Evolutionary conservation across 495 filamentous ascomycete species (phyloP).

Genomic region (Astrothelium macrocarpum): DNA sequence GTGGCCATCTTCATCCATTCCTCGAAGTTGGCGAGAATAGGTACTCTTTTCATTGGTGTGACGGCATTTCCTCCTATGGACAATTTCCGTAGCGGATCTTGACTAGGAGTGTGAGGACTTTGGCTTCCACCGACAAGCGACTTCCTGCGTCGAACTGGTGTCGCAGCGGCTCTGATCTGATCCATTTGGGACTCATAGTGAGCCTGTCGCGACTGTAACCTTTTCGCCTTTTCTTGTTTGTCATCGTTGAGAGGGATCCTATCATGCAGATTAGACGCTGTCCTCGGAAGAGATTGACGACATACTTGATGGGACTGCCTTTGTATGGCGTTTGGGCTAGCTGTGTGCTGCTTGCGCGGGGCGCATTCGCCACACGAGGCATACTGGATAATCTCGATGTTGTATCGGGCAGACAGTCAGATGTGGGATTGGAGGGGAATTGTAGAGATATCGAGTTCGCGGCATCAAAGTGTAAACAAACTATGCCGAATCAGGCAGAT

Average conservation of each 20-base stretch:
- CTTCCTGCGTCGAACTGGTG: slow-evolving; percentile 66
- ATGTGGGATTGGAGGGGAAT: no score
- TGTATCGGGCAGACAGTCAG: no score
- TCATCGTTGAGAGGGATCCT: slow-evolving; percentile 93
- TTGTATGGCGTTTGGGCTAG: slow-evolving; percentile 19
- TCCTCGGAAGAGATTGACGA: not conserved
- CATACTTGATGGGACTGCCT: slow-evolving; percentile 20
- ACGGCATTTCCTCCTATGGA: slow-evolving; percentile 59
- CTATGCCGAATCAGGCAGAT: not conserved
- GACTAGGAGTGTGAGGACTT: slow-evolving; percentile 58
- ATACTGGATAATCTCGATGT: slow-evolving; percentile 9
- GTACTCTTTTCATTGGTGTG: slow-evolving; percentile 93
- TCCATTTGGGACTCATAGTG: slow-evolving; percentile 86
- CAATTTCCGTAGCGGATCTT: slow-evolving; percentile 46
- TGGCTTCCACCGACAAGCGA: slow-evolving; percentile 53
- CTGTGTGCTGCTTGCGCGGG: slow-evolving; percentile 17
- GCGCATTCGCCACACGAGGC: slow-evolving; percentile 20
- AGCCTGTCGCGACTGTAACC: slow-evolving; percentile 77
- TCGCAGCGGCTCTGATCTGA: slow-evolving; percentile 81
- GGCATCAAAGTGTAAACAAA: not conserved
- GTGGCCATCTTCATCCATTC: slow-evolving; percentile 99
- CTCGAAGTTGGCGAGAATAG: slow-evolving; percentile 94
- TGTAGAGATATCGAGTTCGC: no score
- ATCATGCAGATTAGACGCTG: not conserved
- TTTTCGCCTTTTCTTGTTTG: slow-evolving; percentile 77